phyloP scores from a whole-genome alignment of 2,329 filamentous ascomycete genomes.

The Hypoxylon sp. region DNA sequence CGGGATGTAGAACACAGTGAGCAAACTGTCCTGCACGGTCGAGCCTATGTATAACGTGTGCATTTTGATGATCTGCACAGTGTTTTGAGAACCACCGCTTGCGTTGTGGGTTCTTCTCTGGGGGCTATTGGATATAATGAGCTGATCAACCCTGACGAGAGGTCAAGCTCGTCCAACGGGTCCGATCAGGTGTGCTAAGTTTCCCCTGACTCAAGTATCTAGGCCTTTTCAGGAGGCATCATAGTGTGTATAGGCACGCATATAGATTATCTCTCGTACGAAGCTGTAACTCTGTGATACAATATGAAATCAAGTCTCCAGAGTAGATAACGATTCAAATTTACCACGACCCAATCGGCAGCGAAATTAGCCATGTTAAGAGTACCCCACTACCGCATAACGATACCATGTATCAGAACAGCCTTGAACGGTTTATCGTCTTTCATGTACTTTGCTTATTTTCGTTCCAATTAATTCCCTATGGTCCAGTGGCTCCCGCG shows the following conservation, averaged over 20 bases:
- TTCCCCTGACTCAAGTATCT: neutral
- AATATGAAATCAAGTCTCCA: neutral
- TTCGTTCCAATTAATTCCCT: neutral
- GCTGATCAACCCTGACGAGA: neutral
- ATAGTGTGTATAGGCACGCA: neutral
- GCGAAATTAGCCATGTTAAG: neutral
- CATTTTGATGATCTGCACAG: neutral
- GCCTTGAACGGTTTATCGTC: neutral
- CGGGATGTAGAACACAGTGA: neutral
- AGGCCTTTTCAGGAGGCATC: neutral
- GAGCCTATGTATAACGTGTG: constrained; percentile 11
- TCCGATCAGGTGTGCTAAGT: neutral
- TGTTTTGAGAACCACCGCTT: constrained; percentile 9
- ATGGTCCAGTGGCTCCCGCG: neutral
- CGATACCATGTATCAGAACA: neutral
- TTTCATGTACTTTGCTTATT: neutral
- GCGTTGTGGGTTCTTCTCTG: neutral
- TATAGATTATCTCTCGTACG: neutral
- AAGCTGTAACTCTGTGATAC: neutral
- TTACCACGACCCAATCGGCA: too few species aligned
- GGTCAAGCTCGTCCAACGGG: neutral
- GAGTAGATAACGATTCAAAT: neutral
- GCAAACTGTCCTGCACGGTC: neutral
- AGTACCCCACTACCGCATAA: neutral
- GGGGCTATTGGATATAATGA: neutral